Evolutionary conservation across 257 asterid genomes (phyloP), one percentile per base, ranked within the genome.

Genomic region (Buddleja alternifolia): DNA sequence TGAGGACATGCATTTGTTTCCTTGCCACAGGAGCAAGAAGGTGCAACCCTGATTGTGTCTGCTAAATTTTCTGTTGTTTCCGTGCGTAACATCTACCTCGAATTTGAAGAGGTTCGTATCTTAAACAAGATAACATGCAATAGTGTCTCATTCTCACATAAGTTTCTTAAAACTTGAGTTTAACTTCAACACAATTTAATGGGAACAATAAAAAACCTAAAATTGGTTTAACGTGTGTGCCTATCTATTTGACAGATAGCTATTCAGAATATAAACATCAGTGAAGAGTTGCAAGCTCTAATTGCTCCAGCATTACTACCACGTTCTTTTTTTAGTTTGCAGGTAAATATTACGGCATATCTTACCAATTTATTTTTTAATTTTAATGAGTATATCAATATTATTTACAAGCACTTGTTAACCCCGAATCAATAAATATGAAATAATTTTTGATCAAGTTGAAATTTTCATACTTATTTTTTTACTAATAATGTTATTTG

Each of bases 251-350:
- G 70, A 41, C 90, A 91, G 97, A 82, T 90, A 74, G 75, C 87
- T 63, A 64, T 92, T 64, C 88, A 87, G 76, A 77, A 86, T 74
- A 78, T 92, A 67, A 80, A 76, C 67, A 88, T 92, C 69, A 88
- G 89, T 55, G 98, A 88, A 40, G 87, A 83, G 63, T 39, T 92
- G 67, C 96, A 92, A 75, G 91, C 97, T 71, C 71, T 90, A 47
- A 74, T 90, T 62, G 91, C 95, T 81, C 98, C 98, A 67, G 97
- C 97, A 57, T 25, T 92, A 69, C 72, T 92, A 34, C 98, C 98
- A 0, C 83, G 97, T 68, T 77, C 93, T 4, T 88, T 90, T 80
- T 69, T 86, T 14, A 92, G 86, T 78, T 74, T 92, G 73, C 96
- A 86, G 95, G 97, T 86, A 82, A 72, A 23, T 10, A 42, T 17